A percentile compares a stretch with the other conserved stretches of the same genome.
Conservation (phyloP, 495 filamentous ascomycete genomes). For the Xylaria telfairii region DNA sequence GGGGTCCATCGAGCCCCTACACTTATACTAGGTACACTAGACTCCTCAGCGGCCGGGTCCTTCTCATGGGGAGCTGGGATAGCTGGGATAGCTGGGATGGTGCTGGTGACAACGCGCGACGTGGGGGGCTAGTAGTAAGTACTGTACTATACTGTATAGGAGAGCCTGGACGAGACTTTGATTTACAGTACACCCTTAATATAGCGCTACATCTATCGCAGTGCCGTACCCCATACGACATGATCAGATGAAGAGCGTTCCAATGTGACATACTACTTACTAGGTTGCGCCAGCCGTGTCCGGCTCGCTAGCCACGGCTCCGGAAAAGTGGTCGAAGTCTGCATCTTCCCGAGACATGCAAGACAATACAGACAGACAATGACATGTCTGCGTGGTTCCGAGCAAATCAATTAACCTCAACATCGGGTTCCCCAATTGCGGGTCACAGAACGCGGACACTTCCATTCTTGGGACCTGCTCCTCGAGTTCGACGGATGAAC, state of each 20-base stretch:
- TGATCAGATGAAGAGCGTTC: neutral
- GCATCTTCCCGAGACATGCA: conserved; percentile 27
- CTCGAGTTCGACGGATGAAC: conserved; percentile 27
- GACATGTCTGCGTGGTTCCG: conserved; percentile 23
- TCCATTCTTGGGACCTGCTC: conserved; percentile 24
- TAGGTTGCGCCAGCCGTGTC: conserved; percentile 11
- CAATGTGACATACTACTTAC: neutral
- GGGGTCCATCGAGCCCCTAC: conserved; percentile 11
- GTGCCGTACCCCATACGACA: neutral
- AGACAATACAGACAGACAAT: conserved; percentile 20
- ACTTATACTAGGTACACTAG: conserved; percentile 1
- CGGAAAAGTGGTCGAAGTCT: conserved; percentile 25
- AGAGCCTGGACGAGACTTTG: neutral
- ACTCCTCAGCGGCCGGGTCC: conserved; percentile 21
- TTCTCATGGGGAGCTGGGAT: neutral
- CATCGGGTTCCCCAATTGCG: conserved; percentile 18
- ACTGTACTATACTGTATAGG: no score
- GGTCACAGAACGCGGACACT: conserved; percentile 17
- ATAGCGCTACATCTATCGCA: neutral
- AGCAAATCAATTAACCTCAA: conserved; percentile 20
- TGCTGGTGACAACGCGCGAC: conserved; percentile 3
- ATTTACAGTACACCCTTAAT: conserved; percentile 4
- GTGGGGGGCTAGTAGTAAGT: no score
- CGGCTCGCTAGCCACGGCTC: conserved; percentile 24
- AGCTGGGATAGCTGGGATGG: neutral